Conservation (phyloP, 1,284 basidiomycete species). For the Nidula niveotomentosa region DNA sequence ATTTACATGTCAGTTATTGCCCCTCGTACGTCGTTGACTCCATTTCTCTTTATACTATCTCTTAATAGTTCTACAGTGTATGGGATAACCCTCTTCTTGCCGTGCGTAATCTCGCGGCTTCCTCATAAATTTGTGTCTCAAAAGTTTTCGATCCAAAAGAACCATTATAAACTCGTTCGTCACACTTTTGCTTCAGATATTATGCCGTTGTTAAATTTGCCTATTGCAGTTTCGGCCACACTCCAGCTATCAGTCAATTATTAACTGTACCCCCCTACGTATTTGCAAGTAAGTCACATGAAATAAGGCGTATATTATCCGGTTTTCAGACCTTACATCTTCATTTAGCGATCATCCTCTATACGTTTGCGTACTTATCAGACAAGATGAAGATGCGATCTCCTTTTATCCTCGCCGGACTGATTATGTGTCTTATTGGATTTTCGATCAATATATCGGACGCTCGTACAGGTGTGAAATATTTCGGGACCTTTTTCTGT, state of each 20-base stretch:
- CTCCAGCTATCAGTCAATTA: conserved; percentile 58
- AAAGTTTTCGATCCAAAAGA: conserved; percentile 24
- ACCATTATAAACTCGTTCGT: conserved; percentile 59
- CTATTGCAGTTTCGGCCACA: conserved; percentile 50
- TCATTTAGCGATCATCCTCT: conserved; percentile 47
- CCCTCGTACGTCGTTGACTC: conserved; percentile 44
- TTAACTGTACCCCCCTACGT: conserved; percentile 72
- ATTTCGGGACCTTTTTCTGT: conserved; percentile 67
- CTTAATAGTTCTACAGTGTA: conserved; percentile 24
- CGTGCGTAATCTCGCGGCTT: conserved; percentile 38
- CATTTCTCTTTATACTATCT: background rate
- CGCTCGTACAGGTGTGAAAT: conserved; percentile 51
- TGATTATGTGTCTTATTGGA: conserved; percentile 53
- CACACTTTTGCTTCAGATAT: too few relatives aligned
- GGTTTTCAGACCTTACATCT: too few relatives aligned
- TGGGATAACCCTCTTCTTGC: conserved; percentile 66
- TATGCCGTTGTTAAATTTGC: background rate
- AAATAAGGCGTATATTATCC: background rate
- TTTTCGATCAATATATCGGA: conserved; percentile 65
- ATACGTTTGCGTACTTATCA: conserved; percentile 54
- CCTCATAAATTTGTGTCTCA: background rate
- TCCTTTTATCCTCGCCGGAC: conserved; percentile 58
- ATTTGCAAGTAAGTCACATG: conserved; percentile 46
- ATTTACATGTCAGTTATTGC: conserved; percentile 60
- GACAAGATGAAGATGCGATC: conserved; percentile 58